Evolutionary conservation across 768 basidiomycete genomes (phyloP).

Genomic region (Xerocomellus chrysenteron): DNA sequence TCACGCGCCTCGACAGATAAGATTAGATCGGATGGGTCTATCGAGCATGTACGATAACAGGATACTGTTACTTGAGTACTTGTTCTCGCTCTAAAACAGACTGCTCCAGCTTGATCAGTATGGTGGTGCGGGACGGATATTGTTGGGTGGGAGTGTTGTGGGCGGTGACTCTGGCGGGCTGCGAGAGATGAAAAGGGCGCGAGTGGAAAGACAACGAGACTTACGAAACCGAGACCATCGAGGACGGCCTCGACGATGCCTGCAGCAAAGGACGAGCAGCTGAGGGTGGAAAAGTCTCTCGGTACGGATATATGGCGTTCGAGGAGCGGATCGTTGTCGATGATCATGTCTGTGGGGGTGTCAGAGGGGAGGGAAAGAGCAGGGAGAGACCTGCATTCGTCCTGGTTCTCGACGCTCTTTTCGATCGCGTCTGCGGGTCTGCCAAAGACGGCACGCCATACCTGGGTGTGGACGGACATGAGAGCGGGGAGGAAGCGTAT

Average conservation of each 20-base stretch:
- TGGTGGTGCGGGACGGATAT: constrained; percentile 85
- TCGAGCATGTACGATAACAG: not conserved
- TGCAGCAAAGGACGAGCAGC: constrained; percentile 96
- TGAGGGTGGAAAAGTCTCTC: constrained; percentile 88
- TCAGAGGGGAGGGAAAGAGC: not conserved
- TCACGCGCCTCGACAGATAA: not conserved
- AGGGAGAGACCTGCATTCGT: constrained; percentile 70
- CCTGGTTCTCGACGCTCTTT: constrained; percentile 92
- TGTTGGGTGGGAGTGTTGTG: constrained; percentile 86
- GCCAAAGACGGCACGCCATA: constrained; percentile 94
- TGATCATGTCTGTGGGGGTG: constrained; percentile 80
- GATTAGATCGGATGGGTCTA: constrained; percentile 21
- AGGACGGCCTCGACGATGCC: constrained; percentile 97
- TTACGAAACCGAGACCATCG: constrained; percentile 89
- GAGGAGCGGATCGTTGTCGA: constrained; percentile 92
- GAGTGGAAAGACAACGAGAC: constrained; percentile 33
- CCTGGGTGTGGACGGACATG: constrained; percentile 92
- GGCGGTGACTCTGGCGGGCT: constrained; percentile 97
- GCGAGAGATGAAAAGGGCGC: constrained; percentile 14
- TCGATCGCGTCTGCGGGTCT: constrained; percentile 94
- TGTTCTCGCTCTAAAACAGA: constrained; percentile 93
- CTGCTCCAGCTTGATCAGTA: constrained; percentile 94
- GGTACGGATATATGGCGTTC: constrained; percentile 94
- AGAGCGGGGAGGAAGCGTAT: constrained; percentile 87
- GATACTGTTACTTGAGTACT: constrained; percentile 63